Conservation (phyloP, 176 grass and related monocot species). For the Carex myosuroides region DNA sequence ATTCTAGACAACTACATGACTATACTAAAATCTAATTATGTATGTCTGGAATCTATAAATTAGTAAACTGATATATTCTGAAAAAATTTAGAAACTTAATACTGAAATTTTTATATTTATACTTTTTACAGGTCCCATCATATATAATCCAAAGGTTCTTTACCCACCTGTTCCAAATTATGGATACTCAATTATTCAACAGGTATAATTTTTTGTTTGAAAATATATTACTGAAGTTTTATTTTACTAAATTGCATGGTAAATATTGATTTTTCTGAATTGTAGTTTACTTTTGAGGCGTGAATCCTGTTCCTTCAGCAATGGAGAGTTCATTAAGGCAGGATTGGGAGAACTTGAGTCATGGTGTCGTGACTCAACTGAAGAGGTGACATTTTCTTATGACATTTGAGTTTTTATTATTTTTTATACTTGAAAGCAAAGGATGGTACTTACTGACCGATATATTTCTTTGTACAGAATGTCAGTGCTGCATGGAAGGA, state of each 20-base stretch:
- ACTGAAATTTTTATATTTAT: conserved; percentile 2
- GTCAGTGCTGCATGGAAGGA: conserved; percentile 69
- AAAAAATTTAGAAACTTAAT: neutral
- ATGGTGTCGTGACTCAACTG: conserved; percentile 67
- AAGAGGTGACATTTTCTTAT: conserved; percentile 47
- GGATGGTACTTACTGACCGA: conserved; percentile 27
- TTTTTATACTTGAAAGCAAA: neutral
- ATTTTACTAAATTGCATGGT: conserved; percentile 20
- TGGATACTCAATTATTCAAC: conserved; percentile 89
- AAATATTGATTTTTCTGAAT: conserved; percentile 27
- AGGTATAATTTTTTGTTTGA: conserved; percentile 39
- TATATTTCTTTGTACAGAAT: conserved; percentile 47
- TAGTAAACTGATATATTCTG: neutral
- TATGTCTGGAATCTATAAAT: conserved; percentile 24
- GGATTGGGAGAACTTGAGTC: conserved; percentile 71
- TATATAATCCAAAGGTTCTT: conserved; percentile 76
- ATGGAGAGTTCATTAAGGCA: conserved; percentile 82
- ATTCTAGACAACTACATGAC: conserved; percentile 45
- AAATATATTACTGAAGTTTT: neutral
- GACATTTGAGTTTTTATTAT: neutral
- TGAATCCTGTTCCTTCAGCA: conserved; percentile 85
- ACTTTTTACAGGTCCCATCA: conserved; percentile 60
- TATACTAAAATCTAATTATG: conserved; percentile 53
- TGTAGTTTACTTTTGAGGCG: conserved; percentile 71
- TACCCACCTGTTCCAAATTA: conserved; percentile 66